A percentile compares a stretch with the other conserved stretches of the same genome.
Evolutionary conservation across 2,329 filamentous ascomycete species (phyloP).

Genomic region (Lachnellula occidentalis): DNA sequence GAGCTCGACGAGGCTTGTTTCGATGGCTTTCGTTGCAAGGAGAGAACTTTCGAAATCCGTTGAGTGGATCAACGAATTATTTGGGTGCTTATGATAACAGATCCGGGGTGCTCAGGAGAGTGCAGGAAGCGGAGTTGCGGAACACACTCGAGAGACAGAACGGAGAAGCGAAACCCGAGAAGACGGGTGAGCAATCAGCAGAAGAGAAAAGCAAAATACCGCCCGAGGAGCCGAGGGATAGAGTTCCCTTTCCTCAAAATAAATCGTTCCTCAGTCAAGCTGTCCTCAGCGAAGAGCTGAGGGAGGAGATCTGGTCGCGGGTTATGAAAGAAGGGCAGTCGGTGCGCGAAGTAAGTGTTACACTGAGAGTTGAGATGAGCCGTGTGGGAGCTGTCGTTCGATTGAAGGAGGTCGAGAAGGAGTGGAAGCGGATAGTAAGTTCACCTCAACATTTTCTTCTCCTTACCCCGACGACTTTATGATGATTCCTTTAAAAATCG

Average conservation of each 20-base stretch:
- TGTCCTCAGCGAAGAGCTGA: constrained; percentile 59
- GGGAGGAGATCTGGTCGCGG: constrained; percentile 56
- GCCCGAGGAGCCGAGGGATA: constrained; percentile 17
- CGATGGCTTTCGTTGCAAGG: constrained; percentile 28
- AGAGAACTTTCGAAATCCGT: constrained; percentile 24
- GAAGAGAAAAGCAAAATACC: constrained; percentile 13
- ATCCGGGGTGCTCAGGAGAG: constrained; percentile 24
- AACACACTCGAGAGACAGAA: background rate
- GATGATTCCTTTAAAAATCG: constrained; percentile 75
- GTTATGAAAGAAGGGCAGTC: constrained; percentile 51
- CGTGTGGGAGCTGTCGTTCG: constrained; percentile 65
- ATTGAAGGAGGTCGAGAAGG: constrained; percentile 63
- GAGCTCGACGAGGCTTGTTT: constrained; percentile 26
- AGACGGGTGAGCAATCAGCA: background rate
- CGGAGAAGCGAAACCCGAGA: background rate
- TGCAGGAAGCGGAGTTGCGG: constrained; percentile 4
- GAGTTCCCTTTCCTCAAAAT: constrained; percentile 58
- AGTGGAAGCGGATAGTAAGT: constrained; percentile 60
- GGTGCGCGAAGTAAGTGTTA: constrained; percentile 57
- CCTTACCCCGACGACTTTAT: constrained; percentile 31
- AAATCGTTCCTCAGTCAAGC: constrained; percentile 52
- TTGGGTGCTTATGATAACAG: constrained; percentile 26
- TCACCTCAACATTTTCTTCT: constrained; percentile 19
- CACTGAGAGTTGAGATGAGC: constrained; percentile 61
- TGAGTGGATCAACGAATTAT: constrained; percentile 29